Base-by-base conservation (phyloP, 257 asterid genomes). In the Euphrasia confusa region DNA sequence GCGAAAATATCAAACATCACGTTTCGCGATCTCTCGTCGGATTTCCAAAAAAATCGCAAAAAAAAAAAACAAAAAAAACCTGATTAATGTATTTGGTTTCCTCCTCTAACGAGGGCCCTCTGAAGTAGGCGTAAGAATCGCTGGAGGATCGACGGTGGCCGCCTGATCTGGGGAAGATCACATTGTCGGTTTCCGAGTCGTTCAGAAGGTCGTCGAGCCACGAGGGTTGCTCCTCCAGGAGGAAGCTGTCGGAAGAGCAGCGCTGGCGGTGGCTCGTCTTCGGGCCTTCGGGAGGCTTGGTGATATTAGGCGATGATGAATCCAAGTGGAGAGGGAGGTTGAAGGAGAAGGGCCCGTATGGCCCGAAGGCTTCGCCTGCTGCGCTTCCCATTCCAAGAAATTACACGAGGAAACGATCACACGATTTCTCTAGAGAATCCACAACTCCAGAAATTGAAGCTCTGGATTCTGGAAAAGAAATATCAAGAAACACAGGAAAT, bases 171-270 rank as follows among this genome's bases (percentile, higher is more conserved):
- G 63, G 75, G 3, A 70, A 56, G 17, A 27, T 21, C 24, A 21
- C 24, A 21, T 21, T 13, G 27, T 14, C 56, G 24, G 71, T 32
- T 5, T 81, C 86, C 0, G 93, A 68, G 21, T 87, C 96, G 17
- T 73, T 78, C 7, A 90, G 64, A 50, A 90, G 97, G 59, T 90
- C 97, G 7, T 90, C 96, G 1, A 90, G 82, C 97, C 97, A 90
- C 17, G 79, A 70, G 17, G 88, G 95, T 58, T 90, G 90, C 68
- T 87, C 96, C 42, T 87, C 95, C 2, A 68, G 15, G 27, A 84
- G 81, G 27, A 78, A 68, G 72, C 79, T 81, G 65, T 84, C 94
- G 0, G 94, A 88, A 2, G 84, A 77, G 61, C 89, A 76, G 27
- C 89, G 89, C 4, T 77, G 84, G 39, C 79, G 90, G 73, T 54